Evolutionary conservation across 1,139 yeast species (phyloP), one percentile per base, ranked within the genome.

Genomic region (Hemisphaericaspora lyxosophila): DNA sequence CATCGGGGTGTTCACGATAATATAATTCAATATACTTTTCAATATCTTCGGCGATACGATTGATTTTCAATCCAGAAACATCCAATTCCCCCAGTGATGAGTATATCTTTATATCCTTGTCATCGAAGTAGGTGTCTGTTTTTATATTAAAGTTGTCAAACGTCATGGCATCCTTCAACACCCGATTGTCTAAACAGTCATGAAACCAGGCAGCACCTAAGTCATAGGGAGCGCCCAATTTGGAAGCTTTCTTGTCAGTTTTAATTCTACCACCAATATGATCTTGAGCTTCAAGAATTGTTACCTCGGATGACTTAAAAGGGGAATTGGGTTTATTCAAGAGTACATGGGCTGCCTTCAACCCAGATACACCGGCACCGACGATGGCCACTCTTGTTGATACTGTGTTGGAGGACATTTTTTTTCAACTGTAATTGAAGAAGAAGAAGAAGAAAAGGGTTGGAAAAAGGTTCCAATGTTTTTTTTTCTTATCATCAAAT

Each of bases 131-230:
- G 2, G 65, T 62, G 45, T 71, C 75, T 11, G 43, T 47, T 2
- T 35, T 28, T 4, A 57, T 36, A 40, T 60, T 61, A 39, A 69
- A 66, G 26, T 46, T 42, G 3, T 47, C 57, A 2, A 53, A 58
- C 2, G 48, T 52, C 5, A 59, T 39, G n/a, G 66, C 51, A 25
- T 67, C 66, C 26, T 55, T 45, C 29, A 71, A 57, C 7, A 85
- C 68, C 5, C 71, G 71, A 53, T 88, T 88, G 24, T 35, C 41
- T 35, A 87, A 62, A 0, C 88, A 78, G 51, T 87, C 96, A 55
- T 88, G 96, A 51, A 85, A 84, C 96, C 96, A 88, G 4, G 90
- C 78, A 0, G 95, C 96, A 0, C 96, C 96, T 15, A 87, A 49
- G 57, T 88, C 96, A 53, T 83, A 82, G 5, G 51, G 39, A 17